A percentile compares a stretch with the other conserved stretches of the same genome.
phyloP scores from a whole-genome alignment of 2,329 filamentous ascomycete species.

The Xylariaceae sp. region DNA sequence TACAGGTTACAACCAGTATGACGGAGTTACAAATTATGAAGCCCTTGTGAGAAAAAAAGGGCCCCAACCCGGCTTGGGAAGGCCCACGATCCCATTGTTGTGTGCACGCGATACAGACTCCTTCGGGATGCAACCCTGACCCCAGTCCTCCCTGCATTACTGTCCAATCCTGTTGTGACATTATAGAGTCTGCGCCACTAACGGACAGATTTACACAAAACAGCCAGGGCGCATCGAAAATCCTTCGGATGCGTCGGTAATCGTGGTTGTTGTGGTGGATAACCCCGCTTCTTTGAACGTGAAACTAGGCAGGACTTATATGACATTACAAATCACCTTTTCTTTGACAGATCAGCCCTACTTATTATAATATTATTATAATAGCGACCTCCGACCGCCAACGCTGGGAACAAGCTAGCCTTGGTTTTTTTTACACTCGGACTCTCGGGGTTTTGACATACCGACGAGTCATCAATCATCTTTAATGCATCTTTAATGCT shows the following conservation, averaged over 20 bases:
- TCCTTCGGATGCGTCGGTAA: slow-evolving; percentile 29
- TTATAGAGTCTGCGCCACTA: slow-evolving; percentile 20
- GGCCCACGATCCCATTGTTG: slow-evolving; percentile 6
- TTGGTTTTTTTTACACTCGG: no score
- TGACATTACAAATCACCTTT: slow-evolving; percentile 20
- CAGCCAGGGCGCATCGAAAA: no score
- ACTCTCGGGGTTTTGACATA: no score
- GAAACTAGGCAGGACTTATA: slow-evolving; percentile 1
- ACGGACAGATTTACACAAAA: background rate
- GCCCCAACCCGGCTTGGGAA: slow-evolving; percentile 7
- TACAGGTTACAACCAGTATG: no score
- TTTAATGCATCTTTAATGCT: no score
- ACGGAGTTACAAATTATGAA: slow-evolving; percentile 6
- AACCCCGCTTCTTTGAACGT: slow-evolving; percentile 4
- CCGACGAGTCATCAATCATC: no score
- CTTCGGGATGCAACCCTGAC: slow-evolving; percentile 25
- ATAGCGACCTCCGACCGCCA: background rate
- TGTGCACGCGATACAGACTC: slow-evolving; percentile 15
- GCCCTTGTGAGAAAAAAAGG: no score
- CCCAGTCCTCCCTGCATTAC: slow-evolving; percentile 4
- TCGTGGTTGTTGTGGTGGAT: background rate
- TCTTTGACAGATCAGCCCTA: slow-evolving; percentile 12
- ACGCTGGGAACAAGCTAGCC: background rate
- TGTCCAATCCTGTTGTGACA: slow-evolving; percentile 22
- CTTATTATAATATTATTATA: background rate